Base-by-base conservation (phyloP, 169 alveolate species). In the Sarcocystis neurona region DNA sequence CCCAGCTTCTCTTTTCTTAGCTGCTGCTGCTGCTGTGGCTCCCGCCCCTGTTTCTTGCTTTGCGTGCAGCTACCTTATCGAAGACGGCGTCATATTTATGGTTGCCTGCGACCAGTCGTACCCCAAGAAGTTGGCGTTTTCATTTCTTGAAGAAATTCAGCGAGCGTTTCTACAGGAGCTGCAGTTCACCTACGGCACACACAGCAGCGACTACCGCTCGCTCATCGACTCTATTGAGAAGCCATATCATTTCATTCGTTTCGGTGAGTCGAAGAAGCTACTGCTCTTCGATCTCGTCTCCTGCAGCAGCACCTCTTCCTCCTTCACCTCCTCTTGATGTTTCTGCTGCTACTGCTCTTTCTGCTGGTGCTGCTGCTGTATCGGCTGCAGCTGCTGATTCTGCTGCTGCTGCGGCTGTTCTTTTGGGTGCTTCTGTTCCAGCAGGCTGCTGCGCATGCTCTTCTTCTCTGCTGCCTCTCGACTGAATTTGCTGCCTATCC, bases 41-140 rank as follows among this genome's bases (percentile, higher is more conserved):
- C 48, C 20, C 53, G 23, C 12, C 46, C 53, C 37, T 34, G 15
- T 43, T 30, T 53, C n/a, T 37, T 77, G 44, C 63, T 79, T 60
- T 77, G 85, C 79, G n/a, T 92, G 47, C 86, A 92, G 94, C 66
- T 91, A 94, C 85, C 78, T 89, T 58, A 82, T 90, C 23, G 90
- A 86, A 58, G 95, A 91, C 20, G 97, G 97, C 56, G 86, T 95
- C 32, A 91, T 92, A 53, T 92, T 87, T 84, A 78, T 96, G 94
- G 93, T 96, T 30, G 87, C 95, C 27, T 94, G 97, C 41, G 97
- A 93, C 47, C 77, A 78, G 48, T 85, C 92, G 47, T 96, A 95
- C 72, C 97, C 98, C n/a, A 94, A 94, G 78, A 94, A 95, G 72
- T 85, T 95, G 30, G 97, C 98, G 58, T 94, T 96, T 79, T 84